phyloP scores from a whole-genome alignment of 2,329 filamentous ascomycete species.

The Talaromyces sp. region DNA sequence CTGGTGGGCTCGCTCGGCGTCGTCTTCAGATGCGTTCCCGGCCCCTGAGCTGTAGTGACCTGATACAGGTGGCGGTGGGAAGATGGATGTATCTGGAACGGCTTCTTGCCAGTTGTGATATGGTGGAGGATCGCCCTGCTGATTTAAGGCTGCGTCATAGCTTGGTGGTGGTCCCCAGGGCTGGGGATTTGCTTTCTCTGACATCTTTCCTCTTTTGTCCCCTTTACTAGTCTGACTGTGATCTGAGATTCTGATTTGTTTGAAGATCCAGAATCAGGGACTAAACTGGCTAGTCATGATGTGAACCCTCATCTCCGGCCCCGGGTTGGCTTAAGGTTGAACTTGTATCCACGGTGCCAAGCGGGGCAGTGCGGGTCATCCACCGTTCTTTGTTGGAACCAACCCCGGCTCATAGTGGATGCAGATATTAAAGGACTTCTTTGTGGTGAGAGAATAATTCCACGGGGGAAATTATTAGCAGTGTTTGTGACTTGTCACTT shows the following conservation, averaged over 20 bases:
- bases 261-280: background rate
- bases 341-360: conserved; percentile 17
- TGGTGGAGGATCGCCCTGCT: conserved; percentile 48
- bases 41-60: conserved; percentile 57
- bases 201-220: background rate
- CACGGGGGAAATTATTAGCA: no score
- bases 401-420: no score
- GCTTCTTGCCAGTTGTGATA: conserved; percentile 65
- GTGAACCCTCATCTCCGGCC: background rate
- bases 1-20: conserved; percentile 58
- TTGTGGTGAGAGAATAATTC: no score
- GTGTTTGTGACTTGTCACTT: background rate
- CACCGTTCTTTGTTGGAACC: background rate
- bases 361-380: conserved; percentile 21
- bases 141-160: conserved; percentile 21
- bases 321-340: conserved; percentile 6
- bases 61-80: conserved; percentile 62
- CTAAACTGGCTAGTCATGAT: background rate
- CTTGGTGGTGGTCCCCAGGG: conserved; percentile 19
- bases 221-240: background rate
- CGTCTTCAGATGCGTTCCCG: conserved; percentile 58
- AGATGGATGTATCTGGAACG: conserved; percentile 61
- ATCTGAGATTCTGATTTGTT: background rate
- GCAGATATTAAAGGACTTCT: no score
- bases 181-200: background rate